Conservation (phyloP, 2,329 filamentous ascomycete genomes). For the Epichloe uncinata region DNA sequence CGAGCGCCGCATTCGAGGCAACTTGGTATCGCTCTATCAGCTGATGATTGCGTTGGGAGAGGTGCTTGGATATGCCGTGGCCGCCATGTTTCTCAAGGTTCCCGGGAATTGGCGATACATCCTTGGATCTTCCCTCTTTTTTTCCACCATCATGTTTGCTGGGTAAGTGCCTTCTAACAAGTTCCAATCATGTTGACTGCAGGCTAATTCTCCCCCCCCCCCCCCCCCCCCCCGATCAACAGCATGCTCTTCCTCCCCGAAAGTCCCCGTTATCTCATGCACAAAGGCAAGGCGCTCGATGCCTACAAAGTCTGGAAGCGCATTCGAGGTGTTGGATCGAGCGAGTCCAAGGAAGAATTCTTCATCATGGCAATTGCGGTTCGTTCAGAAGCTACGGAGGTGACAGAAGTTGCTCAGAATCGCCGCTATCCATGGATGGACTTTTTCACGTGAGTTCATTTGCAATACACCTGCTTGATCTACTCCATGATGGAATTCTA, state of each 20-base stretch:
- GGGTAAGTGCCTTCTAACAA: constrained; percentile 12
- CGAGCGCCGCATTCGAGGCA: constrained; percentile 52
- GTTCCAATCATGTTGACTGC: background rate
- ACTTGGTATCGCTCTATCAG: constrained; percentile 61
- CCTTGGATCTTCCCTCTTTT: constrained; percentile 53
- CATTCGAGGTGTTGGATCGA: constrained; percentile 45
- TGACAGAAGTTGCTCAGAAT: constrained; percentile 36
- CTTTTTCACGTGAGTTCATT: constrained; percentile 43
- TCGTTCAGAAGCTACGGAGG: constrained; percentile 39
- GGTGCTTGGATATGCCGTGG: constrained; percentile 59
- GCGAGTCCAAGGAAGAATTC: constrained; percentile 54
- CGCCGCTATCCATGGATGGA: constrained; percentile 56
- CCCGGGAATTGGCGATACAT: constrained; percentile 61
- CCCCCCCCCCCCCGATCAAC: constrained; percentile 27
- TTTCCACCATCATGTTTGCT: constrained; percentile 39
- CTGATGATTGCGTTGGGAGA: constrained; percentile 65
- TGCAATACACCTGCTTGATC: background rate
- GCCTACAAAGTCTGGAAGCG: constrained; percentile 57
- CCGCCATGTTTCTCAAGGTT: constrained; percentile 59
- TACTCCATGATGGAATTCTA: background rate
- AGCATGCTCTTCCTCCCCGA: constrained; percentile 64
- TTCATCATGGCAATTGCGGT: constrained; percentile 57
- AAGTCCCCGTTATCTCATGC: constrained; percentile 55
- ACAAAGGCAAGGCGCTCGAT: constrained; percentile 37
- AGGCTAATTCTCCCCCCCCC: background rate